Percentiles rank a stretch among this genome's conserved stretches.
phyloP scores from a whole-genome alignment of 2,329 filamentous ascomycete species.

The Pseudopithomyces chartarum region DNA sequence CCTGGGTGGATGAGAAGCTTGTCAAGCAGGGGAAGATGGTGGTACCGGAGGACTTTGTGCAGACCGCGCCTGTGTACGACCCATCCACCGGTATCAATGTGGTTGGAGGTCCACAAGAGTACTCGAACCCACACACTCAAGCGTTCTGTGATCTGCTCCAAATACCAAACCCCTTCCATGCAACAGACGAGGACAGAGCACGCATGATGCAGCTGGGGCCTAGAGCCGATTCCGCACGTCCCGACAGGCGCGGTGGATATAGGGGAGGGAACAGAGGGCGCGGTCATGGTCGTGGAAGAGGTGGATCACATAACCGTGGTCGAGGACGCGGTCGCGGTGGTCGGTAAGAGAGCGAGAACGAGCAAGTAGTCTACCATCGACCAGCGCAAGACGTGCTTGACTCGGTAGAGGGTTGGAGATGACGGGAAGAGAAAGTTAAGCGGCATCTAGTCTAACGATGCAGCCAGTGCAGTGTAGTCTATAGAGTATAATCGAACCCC shows the following conservation, averaged over 20 bases:
- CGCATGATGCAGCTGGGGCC: slow-evolving; percentile 38
- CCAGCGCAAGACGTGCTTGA: background rate
- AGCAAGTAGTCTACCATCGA: background rate
- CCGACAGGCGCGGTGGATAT: slow-evolving; percentile 28
- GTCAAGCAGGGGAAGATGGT: slow-evolving; percentile 64
- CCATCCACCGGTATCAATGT: slow-evolving; percentile 62
- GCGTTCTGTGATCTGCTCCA: slow-evolving; percentile 78
- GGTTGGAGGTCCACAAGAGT: slow-evolving; percentile 72
- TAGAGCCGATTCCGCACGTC: slow-evolving; percentile 30
- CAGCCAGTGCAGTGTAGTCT: background rate
- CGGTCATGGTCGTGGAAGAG: slow-evolving; percentile 11
- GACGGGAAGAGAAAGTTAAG: background rate
- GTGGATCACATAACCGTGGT: slow-evolving; percentile 19
- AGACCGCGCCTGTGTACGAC: slow-evolving; percentile 75
- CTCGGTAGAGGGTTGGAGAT: background rate
- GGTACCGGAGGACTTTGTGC: slow-evolving; percentile 78
- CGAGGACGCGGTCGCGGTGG: slow-evolving; percentile 28
- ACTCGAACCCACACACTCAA: slow-evolving; percentile 85
- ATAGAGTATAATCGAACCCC: background rate
- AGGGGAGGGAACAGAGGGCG: slow-evolving; percentile 35
- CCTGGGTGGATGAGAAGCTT: slow-evolving; percentile 83
- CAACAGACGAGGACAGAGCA: slow-evolving; percentile 69
- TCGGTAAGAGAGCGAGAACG: slow-evolving; percentile 21
- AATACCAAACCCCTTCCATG: slow-evolving; percentile 76
- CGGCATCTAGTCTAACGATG: too few relatives aligned